Evolutionary conservation across 1,284 basidiomycete species (phyloP), one percentile per base, ranked within the genome.

Genomic region (Marasmius oreades): DNA sequence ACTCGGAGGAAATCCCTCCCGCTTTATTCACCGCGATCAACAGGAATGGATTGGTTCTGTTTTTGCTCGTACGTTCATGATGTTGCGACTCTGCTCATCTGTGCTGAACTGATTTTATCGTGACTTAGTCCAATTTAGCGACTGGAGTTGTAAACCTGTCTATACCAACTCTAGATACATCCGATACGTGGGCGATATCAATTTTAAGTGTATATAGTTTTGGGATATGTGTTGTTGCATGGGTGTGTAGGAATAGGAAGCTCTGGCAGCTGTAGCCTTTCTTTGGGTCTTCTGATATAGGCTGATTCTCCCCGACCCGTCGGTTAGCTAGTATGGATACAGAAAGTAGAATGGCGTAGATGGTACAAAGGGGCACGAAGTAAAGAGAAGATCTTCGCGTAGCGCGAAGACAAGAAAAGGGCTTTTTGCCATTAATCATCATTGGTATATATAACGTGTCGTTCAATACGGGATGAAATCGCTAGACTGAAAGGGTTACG

Each of bases 131-230:
- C 0, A 99, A 99, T 69, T 69, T 97, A 0, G 69, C 84, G 24
- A 99, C 96, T 0, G 96, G 96, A 0, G 60, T 92, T 16, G 76
- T 97, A 59, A 99, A 98, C 68, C 64, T 98, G 20, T 78, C 80
- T 0, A 78, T 95, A 60, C 71, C 77, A 63, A 98, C 94, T 4
- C 95, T 98, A 85, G 93, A 95, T 66, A 77, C 79, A 12, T 71
- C 78, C 0, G 75, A 87, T 56, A 54, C 57, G 23, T 65, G 72
- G 36, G 86, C 92, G 1, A 78, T 96, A 76, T 50, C 73, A 5
- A 78, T 96, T 18, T 71, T 98, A 10, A 62, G 74, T 2, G 66
- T 64, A 1, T 98, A 99, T 70, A 76, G 82, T 2, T 74, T 81
- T 16, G 74, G 68, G 0, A 67, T 92, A 11, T 87, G 82, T 59